Evolutionary conservation across 225 moss, liverwort and hornwort species (phyloP).

Genomic region (Marchantia polymorpha): DNA sequence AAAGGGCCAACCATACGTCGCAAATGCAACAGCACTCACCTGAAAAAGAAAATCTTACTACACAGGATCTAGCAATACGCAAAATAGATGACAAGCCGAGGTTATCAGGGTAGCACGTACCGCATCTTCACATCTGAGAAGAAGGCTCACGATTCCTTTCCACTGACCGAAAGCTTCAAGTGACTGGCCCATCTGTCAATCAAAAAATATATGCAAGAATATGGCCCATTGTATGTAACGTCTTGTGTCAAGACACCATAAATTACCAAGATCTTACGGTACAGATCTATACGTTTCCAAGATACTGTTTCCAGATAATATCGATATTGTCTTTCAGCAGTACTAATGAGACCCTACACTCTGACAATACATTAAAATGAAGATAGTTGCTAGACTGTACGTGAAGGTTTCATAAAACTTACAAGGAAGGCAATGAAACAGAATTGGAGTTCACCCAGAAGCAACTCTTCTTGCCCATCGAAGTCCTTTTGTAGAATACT

Average conservation of each 20-base stretch:
- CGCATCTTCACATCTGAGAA: slow-evolving; percentile 75
- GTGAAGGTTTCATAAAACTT: background rate
- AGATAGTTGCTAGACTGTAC: background rate
- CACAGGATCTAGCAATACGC: background rate
- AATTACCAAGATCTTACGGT: too few species aligned
- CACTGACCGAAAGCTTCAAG: slow-evolving; percentile 94
- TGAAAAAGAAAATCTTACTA: background rate
- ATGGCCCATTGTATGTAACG: too few species aligned
- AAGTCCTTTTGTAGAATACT: slow-evolving; percentile 47
- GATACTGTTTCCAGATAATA: too few species aligned
- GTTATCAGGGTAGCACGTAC: slow-evolving; percentile 40
- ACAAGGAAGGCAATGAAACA: slow-evolving; percentile 90
- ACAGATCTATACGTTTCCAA: too few species aligned
- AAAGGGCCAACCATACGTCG: background rate
- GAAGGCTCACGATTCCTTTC: slow-evolving; percentile 80
- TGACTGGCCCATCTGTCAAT: slow-evolving; percentile 94
- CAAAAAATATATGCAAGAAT: background rate
- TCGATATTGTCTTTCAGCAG: too few species aligned
- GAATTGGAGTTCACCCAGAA: slow-evolving; percentile 93
- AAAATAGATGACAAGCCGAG: background rate
- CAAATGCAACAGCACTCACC: background rate
- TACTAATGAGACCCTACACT: background rate
- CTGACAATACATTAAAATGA: background rate
- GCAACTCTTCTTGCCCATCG: slow-evolving; percentile 67
- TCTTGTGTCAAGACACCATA: too few species aligned